Conservation (phyloP, 495 filamentous ascomycete species). For the Trichoderma parareesei region DNA sequence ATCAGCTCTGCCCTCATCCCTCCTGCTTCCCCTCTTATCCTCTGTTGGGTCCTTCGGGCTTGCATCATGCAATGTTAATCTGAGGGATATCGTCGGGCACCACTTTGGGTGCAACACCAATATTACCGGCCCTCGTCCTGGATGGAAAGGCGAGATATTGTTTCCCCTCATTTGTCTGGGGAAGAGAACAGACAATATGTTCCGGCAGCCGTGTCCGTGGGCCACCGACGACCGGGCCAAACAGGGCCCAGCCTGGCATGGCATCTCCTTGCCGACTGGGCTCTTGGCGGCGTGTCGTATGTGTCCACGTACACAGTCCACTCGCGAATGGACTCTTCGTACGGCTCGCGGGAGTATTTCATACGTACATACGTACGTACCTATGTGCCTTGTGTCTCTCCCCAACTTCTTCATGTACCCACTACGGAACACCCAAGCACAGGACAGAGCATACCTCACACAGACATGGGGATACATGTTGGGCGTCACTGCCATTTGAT, state of each 20-base stretch:
- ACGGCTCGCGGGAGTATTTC: too few species aligned
- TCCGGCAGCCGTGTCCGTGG: not conserved
- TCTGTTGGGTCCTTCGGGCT: not conserved
- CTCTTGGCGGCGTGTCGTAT: not conserved
- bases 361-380: too few species aligned
- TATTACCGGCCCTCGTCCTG: not conserved
- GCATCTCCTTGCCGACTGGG: not conserved
- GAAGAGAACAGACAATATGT: not conserved
- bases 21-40: not conserved
- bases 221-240: not conserved
- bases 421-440: too few species aligned
- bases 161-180: not conserved
- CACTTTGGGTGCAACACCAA: conserved; percentile 1
- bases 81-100: conserved; percentile 5
- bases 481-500: too few species aligned
- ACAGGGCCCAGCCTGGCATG: not conserved
- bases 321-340: not conserved
- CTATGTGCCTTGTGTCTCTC: too few species aligned
- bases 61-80: not conserved
- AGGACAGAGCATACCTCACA: too few species aligned
- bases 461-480: too few species aligned
- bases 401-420: too few species aligned
- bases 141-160: not conserved
- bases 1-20: not conserved
- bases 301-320: not conserved